phyloP scores from a whole-genome alignment of 176 grass and related monocot species.

The Avena atlantica region DNA sequence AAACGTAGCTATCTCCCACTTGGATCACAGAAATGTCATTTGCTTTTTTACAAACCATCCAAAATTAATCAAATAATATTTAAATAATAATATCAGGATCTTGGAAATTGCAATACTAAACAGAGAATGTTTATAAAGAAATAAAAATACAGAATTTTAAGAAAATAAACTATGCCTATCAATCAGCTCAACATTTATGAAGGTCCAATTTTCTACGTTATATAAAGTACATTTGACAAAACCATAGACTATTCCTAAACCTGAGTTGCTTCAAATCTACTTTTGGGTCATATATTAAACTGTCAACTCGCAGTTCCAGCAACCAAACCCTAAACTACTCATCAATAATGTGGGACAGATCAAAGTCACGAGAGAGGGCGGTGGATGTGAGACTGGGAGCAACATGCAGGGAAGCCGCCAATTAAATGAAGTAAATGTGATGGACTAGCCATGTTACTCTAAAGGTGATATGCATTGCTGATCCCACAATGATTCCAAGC shows the following conservation, averaged over 20 bases:
- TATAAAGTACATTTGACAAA: not conserved
- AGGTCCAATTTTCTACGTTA: not conserved
- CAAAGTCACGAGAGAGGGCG: not conserved
- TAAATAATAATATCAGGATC: not conserved
- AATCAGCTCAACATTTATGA: slow-evolving; percentile 15
- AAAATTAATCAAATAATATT: not conserved
- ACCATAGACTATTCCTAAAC: not conserved
- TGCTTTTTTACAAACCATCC: not conserved
- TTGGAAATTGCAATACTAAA: not conserved
- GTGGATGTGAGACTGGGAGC: not conserved
- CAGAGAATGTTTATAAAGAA: not conserved
- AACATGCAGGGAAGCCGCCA: not conserved
- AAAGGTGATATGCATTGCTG: not conserved
- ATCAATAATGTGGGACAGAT: not conserved
- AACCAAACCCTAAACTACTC: not conserved
- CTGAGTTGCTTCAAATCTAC: slow-evolving; percentile 18
- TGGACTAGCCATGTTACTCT: not conserved
- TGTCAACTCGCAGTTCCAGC: not conserved
- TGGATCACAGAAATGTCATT: not conserved
- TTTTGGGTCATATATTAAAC: not conserved
- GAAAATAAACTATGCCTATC: not conserved
- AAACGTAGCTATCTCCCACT: not conserved
- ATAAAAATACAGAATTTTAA: not conserved
- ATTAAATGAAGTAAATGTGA: slow-evolving; percentile 9
- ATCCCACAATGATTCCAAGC: not conserved